Base-by-base conservation (phyloP, 306 rosid genomes). In the Vicia villosa region DNA sequence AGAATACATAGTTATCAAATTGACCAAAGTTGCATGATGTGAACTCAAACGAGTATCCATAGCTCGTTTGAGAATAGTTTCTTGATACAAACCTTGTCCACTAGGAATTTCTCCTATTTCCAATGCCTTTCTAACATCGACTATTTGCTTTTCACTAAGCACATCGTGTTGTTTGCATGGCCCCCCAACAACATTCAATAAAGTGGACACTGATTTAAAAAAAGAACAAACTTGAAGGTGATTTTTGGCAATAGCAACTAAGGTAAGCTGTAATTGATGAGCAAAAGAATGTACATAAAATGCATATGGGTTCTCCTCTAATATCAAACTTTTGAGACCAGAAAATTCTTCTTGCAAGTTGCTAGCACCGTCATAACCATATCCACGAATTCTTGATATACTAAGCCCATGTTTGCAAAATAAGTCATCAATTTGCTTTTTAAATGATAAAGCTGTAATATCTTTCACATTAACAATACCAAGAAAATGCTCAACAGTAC, bases 381-480 rank as follows among this genome's bases (percentile, higher is more conserved):
- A 45, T 66, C 46, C 45, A 32, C 19, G 19, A 32, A 66, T 30
- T 47, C 28, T 21, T 14, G 66, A 70, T 70, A 26, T n/a, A 40
- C 32, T 21, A 22, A 55, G 40, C 66, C 42, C 43, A 7, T 38
- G 24, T 56, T 70, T 70, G 14, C 55, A 15, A 69, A 69, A 41
- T 4, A 70, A 24, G n/a, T 38, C 54, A 42, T 70, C 66, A 70
- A 70, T 57, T 42, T 50, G 5, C 57, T 26, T 24, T 70, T 57
- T 70, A 30, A 70, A 41, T 26, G 66, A 57, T 43, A 45, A 58
- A 70, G 58, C 5, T 16, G 58, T 58, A 16, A 41, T 41, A 15
- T 56, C 26, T 56, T 56, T 55, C 5, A 69, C 74, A 24, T 69
- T 22, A 69, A 69, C 19, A 47, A 70, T 70, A 11, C 67, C 21